These are phyloP conservation scores for Teratosphaeria destructans DNA, from an alignment of 2,329 filamentous ascomycete species.

Conservation along the genomic window DNA sequence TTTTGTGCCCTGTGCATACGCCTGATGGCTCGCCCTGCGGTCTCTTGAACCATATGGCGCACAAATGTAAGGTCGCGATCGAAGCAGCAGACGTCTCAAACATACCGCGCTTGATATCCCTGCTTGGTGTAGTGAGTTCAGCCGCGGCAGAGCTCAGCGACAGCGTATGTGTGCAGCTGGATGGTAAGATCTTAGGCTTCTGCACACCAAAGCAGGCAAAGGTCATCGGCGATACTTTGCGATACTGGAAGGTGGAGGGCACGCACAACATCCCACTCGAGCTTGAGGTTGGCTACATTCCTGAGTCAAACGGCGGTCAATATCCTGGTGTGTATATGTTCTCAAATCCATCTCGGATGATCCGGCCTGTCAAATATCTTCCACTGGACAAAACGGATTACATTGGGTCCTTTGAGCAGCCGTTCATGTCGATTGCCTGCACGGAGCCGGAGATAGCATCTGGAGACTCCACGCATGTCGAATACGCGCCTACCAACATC, in stretches of 20 bases:
- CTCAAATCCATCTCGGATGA: conserved; percentile 74
- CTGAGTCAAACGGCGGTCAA: conserved; percentile 78
- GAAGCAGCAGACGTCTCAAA: conserved; percentile 61
- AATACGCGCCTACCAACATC: conserved; percentile 90
- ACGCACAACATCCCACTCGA: conserved; percentile 67
- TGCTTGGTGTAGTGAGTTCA: conserved; percentile 66
- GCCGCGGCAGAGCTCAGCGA: conserved; percentile 73
- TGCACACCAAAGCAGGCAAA: conserved; percentile 76
- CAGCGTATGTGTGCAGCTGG: conserved; percentile 79
- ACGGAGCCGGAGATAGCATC: conserved; percentile 77
- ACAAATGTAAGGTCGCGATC: conserved; percentile 87
- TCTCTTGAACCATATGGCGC: conserved; percentile 85
- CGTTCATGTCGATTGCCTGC: conserved; percentile 95
- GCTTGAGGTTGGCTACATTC: conserved; percentile 86
- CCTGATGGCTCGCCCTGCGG: conserved; percentile 94
- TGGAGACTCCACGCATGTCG: conserved; percentile 86
- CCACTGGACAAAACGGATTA: conserved; percentile 76
- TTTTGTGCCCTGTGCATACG: conserved; percentile 93
- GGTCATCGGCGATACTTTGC: conserved; percentile 72
- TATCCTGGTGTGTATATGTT: conserved; percentile 95
- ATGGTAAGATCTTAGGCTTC: conserved; percentile 83
- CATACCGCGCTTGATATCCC: conserved; percentile 61
- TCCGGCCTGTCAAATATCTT: conserved; percentile 84
- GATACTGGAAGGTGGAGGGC: conserved; percentile 92
- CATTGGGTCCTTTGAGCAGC: conserved; percentile 89